Evolutionary conservation across 179 eudicot genomes (phyloP).

Genomic region (Spergularia azorica): DNA sequence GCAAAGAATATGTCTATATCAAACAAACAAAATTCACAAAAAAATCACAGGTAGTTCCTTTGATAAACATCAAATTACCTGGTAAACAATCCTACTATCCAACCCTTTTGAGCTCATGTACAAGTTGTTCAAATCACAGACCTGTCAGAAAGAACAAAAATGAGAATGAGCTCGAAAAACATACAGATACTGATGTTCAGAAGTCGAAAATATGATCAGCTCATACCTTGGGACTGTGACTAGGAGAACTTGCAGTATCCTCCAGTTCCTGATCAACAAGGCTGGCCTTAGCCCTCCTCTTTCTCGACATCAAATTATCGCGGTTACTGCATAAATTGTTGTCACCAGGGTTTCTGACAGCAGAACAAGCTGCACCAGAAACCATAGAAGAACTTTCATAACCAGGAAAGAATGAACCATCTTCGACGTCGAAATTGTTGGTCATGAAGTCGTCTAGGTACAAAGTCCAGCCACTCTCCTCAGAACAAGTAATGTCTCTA

Average conservation of each 20-base stretch:
- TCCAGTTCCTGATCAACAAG: slow-evolving; percentile 34
- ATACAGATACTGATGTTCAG: not conserved
- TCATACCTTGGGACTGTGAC: slow-evolving; percentile 26
- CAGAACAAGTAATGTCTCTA: not conserved
- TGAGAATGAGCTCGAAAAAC: not conserved
- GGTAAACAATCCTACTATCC: not conserved
- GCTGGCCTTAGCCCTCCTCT: not conserved
- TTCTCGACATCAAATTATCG: not conserved
- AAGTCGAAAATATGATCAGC: not conserved
- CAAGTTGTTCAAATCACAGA: slow-evolving; percentile 15
- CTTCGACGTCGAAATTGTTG: not conserved
- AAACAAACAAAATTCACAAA: not conserved
- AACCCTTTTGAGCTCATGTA: slow-evolving; percentile 15
- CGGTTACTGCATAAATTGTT: not conserved
- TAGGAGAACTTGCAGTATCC: slow-evolving; percentile 36
- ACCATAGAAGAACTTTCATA: slow-evolving; percentile 9
- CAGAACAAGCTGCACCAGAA: slow-evolving; percentile 16
- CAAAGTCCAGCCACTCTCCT: slow-evolving; percentile 39
- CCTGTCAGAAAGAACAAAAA: slow-evolving; percentile 6
- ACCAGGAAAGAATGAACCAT: not conserved
- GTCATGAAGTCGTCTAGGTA: slow-evolving; percentile 27
- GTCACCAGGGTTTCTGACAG: not conserved
- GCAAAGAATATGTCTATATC: too few species aligned
- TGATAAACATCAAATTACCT: slow-evolving; percentile 12
- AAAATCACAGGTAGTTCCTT: not conserved